Evolutionary conservation across 106 monocot genomes (phyloP), one percentile per base, ranked within the genome.

Genomic region (Acorus gramineus): DNA sequence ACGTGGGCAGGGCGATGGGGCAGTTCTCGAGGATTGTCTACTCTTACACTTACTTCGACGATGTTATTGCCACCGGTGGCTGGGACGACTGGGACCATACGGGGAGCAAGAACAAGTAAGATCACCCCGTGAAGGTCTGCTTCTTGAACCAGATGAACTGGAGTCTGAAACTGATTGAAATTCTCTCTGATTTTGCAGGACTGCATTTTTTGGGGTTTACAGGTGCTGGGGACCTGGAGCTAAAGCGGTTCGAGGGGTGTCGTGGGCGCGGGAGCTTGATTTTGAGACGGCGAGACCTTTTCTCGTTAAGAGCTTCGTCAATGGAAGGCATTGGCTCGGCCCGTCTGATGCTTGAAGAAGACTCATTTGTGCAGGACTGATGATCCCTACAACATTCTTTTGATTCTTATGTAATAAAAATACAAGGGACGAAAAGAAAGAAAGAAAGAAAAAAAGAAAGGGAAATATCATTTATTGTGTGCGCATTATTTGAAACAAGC

Each of bases 61-160:
- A 90, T 46, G 71, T 94, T 7, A 77, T 94, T 4, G 82, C 79
- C 0, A 67, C 74, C 10, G 94, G 86, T 5, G 94, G 86, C 0
- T 94, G 94, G 94, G 94, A 94, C 57, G 94, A 94, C 76, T 94
- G 86, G 86, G 86, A 82, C 56, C 86, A 84, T 56, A 57, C 77
- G 42, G 69, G 79, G 68, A 78, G 71, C 75, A 90, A 87, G 77
- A 84, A 81, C 80, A 79, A 58, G 93, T 86, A 75, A 66, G 58
- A 4, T 9, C 4, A 7, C 14, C 11, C 7, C 5, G 6, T 53
- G 1, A 47, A 8, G 9, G 12, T 13, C 11, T 9, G n/a, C n/a
- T 0, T 8, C 47, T 48, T 6, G 13, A 6, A 42, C 4, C 5
- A 46, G 42, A 57, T 53, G 28, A 28, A 28, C 28, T 28, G 0